Evolutionary conservation across 169 alveolate species (phyloP).

Genomic region (Plasmodium yoelii): DNA sequence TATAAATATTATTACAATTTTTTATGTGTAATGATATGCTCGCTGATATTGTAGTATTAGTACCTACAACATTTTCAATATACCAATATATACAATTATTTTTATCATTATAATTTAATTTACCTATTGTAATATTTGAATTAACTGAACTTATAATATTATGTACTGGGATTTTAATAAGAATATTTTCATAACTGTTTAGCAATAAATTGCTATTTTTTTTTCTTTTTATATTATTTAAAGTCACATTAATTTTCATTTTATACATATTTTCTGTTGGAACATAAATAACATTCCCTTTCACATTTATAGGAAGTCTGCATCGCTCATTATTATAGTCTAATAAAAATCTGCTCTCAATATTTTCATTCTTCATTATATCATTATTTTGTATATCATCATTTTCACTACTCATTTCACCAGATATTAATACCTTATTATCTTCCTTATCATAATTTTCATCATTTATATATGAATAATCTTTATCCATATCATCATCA

Average conservation of each 20-base stretch:
- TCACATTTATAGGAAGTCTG: slow-evolving; percentile 27
- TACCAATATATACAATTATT: slow-evolving; percentile 23
- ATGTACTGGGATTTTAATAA: slow-evolving; percentile 57
- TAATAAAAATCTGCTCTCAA: not conserved
- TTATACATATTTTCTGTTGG: slow-evolving; percentile 36
- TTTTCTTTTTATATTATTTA: slow-evolving; percentile 26
- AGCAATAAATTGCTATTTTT: slow-evolving; percentile 16
- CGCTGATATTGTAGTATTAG: slow-evolving; percentile 12
- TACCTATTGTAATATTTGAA: slow-evolving; percentile 22
- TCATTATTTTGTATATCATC: too few species aligned
- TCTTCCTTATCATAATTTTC: not conserved
- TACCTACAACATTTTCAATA: slow-evolving; percentile 22
- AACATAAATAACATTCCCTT: slow-evolving; percentile 27
- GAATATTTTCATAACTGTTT: slow-evolving; percentile 47
- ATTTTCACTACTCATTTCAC: too few species aligned
- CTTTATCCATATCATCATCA: not conserved
- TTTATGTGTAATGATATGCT: slow-evolving; percentile 19
- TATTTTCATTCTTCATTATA: too few species aligned
- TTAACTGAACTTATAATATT: slow-evolving; percentile 43
- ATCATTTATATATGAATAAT: not conserved
- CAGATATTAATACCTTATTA: not conserved
- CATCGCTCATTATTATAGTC: slow-evolving; percentile 12
- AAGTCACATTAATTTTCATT: slow-evolving; percentile 33
- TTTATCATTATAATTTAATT: slow-evolving; percentile 17
- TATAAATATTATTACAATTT: not conserved